These are phyloP conservation scores for Polychytrium aggregatum DNA, from an alignment of 192 early-diverging fungal genomes.

Conservation along the genomic window DNA sequence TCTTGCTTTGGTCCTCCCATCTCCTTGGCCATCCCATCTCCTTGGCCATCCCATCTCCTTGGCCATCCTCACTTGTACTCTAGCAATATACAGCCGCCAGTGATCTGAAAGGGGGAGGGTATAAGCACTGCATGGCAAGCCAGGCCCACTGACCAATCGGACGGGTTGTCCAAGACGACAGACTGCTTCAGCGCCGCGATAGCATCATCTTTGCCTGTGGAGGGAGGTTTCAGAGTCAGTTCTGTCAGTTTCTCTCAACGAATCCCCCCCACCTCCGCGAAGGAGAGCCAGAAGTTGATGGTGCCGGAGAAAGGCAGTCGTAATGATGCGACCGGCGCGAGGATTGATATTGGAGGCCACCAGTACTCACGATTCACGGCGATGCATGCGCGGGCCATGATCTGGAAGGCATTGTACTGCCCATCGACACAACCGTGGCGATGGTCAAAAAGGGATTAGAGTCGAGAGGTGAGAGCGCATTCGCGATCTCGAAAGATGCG, in stretches of 20 bases:
- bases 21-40: neutral
- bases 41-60: neutral
- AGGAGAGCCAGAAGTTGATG: neutral
- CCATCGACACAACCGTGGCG: neutral
- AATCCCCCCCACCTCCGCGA: too few relatives aligned
- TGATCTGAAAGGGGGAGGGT: too few relatives aligned
- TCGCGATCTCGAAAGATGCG: too few relatives aligned
- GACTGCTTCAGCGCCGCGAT: constrained; percentile 46
- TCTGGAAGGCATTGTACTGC: constrained; percentile 50
- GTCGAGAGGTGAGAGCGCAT: too few relatives aligned
- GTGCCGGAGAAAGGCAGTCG: too few relatives aligned
- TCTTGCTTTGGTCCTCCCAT: neutral
- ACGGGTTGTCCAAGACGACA: constrained; percentile 47
- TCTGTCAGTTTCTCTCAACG: neutral
- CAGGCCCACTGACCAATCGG: constrained; percentile 31
- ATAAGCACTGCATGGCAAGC: too few relatives aligned
- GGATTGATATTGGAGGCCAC: too few relatives aligned
- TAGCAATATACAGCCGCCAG: too few relatives aligned
- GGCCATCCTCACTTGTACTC: too few relatives aligned
- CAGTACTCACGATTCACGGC: constrained; percentile 37
- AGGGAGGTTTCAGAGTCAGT: neutral
- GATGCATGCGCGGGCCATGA: constrained; percentile 51
- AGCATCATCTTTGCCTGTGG: constrained; percentile 46
- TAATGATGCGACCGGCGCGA: too few relatives aligned
- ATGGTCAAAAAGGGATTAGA: too few relatives aligned